Base-by-base conservation (phyloP, 805 yeast species). In the Candida stauntonica region DNA sequence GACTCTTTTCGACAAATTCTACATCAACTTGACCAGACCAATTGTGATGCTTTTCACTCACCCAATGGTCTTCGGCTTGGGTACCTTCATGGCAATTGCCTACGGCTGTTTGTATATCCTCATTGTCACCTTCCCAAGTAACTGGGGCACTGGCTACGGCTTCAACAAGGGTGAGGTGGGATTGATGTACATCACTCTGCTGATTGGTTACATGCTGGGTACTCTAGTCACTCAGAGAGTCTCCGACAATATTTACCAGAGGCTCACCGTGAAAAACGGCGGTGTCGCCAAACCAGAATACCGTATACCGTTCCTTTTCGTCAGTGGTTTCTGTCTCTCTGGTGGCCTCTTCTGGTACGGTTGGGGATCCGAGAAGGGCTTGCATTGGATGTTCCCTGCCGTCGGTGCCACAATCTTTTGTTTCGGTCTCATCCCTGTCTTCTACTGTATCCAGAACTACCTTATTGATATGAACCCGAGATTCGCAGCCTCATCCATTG, bases 381-480 rank as follows among this genome's bases (percentile, higher is more conserved):
- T 76, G 31, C 76, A 68, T 36, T 81, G 83, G 81, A 68, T 81
- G 29, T 73, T 79, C 67, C 83, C 86, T 0, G 62, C 66, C 21
- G 62, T 81, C 21, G 89, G 88, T 3, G 67, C 78, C 14, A 72
- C 64, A 4, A 61, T 82, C 17, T 79, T 79, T 55, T 80, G 81
- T 2, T 70, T 73, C 51, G 77, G 77, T 2, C 58, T 79, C 29
- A 71, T 78, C 40, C 73, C 79, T 5, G 77, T 78, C n/a, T 82
- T 82, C 61, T 84, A 77, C 48, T 67, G 78, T n/a, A 71, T 77
- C 42, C 80, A 79, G 48, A 72, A 74, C 47, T 84, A 84, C 50
- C 63, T 84, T 47, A 81, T 84, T 33, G 88, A 83, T 46, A 75
- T 80, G 68, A 81, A 79, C 53, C 77, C 83, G 21, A 63, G 74